Base-by-base conservation (phyloP, 2,329 filamentous ascomycete genomes). In the Pyrenophora seminiperda region DNA sequence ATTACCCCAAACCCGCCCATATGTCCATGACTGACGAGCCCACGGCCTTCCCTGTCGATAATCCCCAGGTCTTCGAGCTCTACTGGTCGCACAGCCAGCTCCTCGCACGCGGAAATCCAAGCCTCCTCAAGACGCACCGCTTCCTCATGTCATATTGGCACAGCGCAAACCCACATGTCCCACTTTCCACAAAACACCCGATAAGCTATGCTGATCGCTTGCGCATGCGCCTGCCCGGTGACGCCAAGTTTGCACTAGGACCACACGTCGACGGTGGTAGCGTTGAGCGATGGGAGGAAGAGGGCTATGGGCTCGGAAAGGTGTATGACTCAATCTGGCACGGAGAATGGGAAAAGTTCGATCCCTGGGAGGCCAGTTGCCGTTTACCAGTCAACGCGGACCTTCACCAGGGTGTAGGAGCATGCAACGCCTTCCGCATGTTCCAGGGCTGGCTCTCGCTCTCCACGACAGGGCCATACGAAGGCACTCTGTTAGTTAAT, bases 361-460 rank as follows among this genome's bases (percentile, higher is more conserved):
- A 97, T 64, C 84, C 91, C 0, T 97, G 88, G 83, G 90, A 96
- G 63, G 85, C 85, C 0, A 84, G 82, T 56, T 81, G 83, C 5
- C 82, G 92, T 3, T 78, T 93, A 0, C 73, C 76, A 0, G 90
- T 88, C 3, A 81, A 84, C 2, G 86, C 83, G 53, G 87, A 96
- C 71, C 75, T 92, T 27, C 94, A 97, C 69, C 81, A 90, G 41
- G 90, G 91, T 0, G 81, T 91, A 0, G 91, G 92, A 0, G 86
- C 89, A 1, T 96, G 90, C 73, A 87, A 82, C 37, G 90, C 91
- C 78, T 91, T 96, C 73, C 83, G 93, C 31, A 88, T 91, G 81
- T 93, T 90, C 71, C 92, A 97, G 74, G 92, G 91, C 14, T 97
- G 92, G 92, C 73, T 97, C 43, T 83, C 83, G 52, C 87, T 97